Conservation (phyloP, 163 green algal genomes). For the Chloromonas sp. region DNA sequence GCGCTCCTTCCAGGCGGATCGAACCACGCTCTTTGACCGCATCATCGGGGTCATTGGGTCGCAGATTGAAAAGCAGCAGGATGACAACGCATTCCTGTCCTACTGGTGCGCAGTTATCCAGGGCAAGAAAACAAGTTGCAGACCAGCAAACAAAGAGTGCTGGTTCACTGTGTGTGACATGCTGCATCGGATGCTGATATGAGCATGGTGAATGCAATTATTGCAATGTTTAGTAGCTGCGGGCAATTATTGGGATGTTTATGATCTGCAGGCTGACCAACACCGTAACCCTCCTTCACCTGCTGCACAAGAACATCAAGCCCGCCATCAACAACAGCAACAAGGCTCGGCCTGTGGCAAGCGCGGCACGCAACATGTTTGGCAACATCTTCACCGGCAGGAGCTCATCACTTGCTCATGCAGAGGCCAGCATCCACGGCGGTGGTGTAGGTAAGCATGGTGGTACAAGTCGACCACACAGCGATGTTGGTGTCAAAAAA, state of each 20-base stretch:
- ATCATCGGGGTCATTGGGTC: slow-evolving; percentile 67
- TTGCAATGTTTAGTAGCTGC: background rate
- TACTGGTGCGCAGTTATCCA: slow-evolving; percentile 60
- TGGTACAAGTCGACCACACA: background rate
- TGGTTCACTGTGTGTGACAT: too few species aligned
- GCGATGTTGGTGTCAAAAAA: too few species aligned
- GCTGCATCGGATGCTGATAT: too few species aligned
- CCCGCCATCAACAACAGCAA: slow-evolving; percentile 56
- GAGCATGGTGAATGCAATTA: too few species aligned
- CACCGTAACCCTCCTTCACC: slow-evolving; percentile 90
- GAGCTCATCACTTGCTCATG: slow-evolving; percentile 21
- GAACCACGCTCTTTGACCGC: slow-evolving; percentile 83
- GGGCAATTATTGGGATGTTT: background rate
- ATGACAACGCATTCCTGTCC: slow-evolving; percentile 76
- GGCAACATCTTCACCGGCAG: slow-evolving; percentile 40
- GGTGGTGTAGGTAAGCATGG: slow-evolving; percentile 59
- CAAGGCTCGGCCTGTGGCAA: slow-evolving; percentile 10
- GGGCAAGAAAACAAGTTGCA: too few species aligned
- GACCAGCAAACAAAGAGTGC: too few species aligned
- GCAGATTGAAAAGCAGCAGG: slow-evolving; percentile 80
- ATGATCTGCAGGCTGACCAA: slow-evolving; percentile 75
- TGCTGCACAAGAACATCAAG: slow-evolving; percentile 96
- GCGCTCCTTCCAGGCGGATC: slow-evolving; percentile 83
- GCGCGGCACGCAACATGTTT: slow-evolving; percentile 35
- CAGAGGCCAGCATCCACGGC: slow-evolving; percentile 81